Percentiles rank a stretch among this genome's conserved stretches.
Evolutionary conservation across 148 eudicot species (phyloP).

Genomic region (Rhododendron mucronatum): DNA sequence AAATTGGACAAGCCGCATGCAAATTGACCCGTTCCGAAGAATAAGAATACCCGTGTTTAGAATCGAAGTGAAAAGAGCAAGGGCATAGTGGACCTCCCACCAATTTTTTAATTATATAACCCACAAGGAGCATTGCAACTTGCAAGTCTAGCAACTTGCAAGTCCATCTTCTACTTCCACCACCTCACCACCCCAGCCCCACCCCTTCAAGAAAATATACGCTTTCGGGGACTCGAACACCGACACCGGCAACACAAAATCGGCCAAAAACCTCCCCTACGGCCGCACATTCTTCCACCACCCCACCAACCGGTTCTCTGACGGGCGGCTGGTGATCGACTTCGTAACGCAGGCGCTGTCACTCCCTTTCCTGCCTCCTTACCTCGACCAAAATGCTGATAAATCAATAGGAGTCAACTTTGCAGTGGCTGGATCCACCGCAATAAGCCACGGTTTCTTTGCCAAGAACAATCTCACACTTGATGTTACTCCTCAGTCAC

Average conservation of each 20-base stretch:
- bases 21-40: too few relatives aligned
- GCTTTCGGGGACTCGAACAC: conserved; percentile 94
- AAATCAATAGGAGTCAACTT: conserved; percentile 47
- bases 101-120: background rate
- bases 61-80: background rate
- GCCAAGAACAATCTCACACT: conserved; percentile 43
- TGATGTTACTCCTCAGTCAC: conserved; percentile 25
- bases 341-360: conserved; percentile 52
- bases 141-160: background rate
- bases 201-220: conserved; percentile 52
- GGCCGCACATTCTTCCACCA: conserved; percentile 89
- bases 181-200: conserved; percentile 4
- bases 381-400: conserved; percentile 22
- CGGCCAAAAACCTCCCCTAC: conserved; percentile 57
- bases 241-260: conserved; percentile 86
- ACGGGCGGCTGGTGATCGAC: conserved; percentile 86
- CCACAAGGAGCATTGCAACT: background rate
- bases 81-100: background rate
- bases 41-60: too few relatives aligned
- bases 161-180: conserved; percentile 5
- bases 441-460: conserved; percentile 56
- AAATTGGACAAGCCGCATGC: background rate
- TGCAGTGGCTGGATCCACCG: conserved; percentile 77
- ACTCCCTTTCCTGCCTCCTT: conserved; percentile 67
- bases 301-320: conserved; percentile 93